Evolutionary conservation across 2,329 filamentous ascomycete genomes (phyloP).

Genomic region (Torrubiella hemipterigena): DNA sequence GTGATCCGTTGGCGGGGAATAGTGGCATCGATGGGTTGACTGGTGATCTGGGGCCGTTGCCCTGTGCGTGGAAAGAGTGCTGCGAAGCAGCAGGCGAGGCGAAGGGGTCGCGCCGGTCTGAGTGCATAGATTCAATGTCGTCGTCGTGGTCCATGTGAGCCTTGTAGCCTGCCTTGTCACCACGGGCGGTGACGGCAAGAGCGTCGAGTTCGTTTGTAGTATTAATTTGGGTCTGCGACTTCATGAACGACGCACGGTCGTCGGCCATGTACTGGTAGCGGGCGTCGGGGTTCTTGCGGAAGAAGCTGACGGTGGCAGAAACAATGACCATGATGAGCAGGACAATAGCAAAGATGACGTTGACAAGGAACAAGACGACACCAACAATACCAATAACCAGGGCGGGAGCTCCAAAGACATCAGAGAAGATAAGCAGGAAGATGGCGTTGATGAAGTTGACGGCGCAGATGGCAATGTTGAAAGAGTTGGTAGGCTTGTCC

Average conservation of each 20-base stretch:
- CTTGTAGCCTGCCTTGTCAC: constrained; percentile 53
- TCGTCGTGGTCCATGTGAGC: constrained; percentile 26
- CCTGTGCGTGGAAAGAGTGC: constrained; percentile 13
- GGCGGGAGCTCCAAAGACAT: constrained; percentile 72
- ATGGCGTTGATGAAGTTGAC: constrained; percentile 87
- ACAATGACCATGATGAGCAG: constrained; percentile 66
- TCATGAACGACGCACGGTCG: constrained; percentile 94
- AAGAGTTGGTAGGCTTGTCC: constrained; percentile 96
- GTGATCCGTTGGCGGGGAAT: constrained; percentile 24
- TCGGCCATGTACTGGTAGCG: constrained; percentile 96
- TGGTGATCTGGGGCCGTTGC: constrained; percentile 22
- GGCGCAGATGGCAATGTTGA: constrained; percentile 85
- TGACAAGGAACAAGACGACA: constrained; percentile 78
- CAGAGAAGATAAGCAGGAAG: constrained; percentile 80
- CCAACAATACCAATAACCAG: constrained; percentile 82
- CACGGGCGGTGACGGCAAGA: constrained; percentile 79
- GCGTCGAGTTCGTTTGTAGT: constrained; percentile 80
- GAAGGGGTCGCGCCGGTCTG: constrained; percentile 20
- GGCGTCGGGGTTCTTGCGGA: constrained; percentile 88
- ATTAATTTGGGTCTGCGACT: constrained; percentile 73
- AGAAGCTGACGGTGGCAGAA: constrained; percentile 54
- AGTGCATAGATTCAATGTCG: constrained; percentile 27
- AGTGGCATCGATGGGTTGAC: constrained; percentile 30
- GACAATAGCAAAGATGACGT: constrained; percentile 72
- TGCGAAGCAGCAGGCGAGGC: constrained; percentile 19